These are phyloP conservation scores for Gracilaria caudata DNA, from an alignment of 23 red algal species.

Conservation along the genomic window DNA sequence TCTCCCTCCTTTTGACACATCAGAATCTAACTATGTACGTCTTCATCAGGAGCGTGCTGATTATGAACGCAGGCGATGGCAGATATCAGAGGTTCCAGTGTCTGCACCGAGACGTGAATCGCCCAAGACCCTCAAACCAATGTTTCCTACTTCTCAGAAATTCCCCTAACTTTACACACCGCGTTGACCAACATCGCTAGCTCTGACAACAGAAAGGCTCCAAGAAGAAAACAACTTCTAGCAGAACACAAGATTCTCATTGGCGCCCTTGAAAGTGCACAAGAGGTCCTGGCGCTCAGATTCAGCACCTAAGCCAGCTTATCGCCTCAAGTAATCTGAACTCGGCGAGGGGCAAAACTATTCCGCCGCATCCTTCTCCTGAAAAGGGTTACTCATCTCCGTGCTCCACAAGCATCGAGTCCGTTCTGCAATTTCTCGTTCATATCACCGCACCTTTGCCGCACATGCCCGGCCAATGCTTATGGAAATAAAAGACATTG, in stretches of 20 bases:
- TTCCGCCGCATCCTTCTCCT: neutral
- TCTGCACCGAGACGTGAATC: slow-evolving; percentile 1
- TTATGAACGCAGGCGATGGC: slow-evolving; percentile 10
- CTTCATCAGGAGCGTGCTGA: slow-evolving; percentile 31
- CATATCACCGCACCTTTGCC: slow-evolving; percentile 13
- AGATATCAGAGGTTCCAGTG: neutral
- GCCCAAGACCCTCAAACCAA: neutral
- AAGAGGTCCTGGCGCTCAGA: slow-evolving; percentile 17
- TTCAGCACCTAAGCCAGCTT: slow-evolving; percentile 20
- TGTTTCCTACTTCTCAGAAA: slow-evolving; percentile 13
- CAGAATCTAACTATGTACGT: slow-evolving; percentile 21
- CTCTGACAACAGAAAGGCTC: neutral
- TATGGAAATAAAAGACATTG: neutral
- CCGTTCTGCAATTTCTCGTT: neutral
- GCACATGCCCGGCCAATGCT: slow-evolving; percentile 3
- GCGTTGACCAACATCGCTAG: slow-evolving; percentile 17
- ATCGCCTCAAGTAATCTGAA: neutral
- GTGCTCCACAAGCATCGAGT: slow-evolving; percentile 3
- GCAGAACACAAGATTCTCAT: neutral
- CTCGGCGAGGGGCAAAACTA: neutral
- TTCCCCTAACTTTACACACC: slow-evolving; percentile 7
- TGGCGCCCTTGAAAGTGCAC: neutral
- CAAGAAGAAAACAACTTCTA: neutral
- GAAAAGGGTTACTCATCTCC: neutral
- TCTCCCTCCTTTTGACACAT: slow-evolving; percentile 6